Conservation (phyloP, 2,329 filamentous ascomycete genomes). For the Colletotrichum horii region DNA sequence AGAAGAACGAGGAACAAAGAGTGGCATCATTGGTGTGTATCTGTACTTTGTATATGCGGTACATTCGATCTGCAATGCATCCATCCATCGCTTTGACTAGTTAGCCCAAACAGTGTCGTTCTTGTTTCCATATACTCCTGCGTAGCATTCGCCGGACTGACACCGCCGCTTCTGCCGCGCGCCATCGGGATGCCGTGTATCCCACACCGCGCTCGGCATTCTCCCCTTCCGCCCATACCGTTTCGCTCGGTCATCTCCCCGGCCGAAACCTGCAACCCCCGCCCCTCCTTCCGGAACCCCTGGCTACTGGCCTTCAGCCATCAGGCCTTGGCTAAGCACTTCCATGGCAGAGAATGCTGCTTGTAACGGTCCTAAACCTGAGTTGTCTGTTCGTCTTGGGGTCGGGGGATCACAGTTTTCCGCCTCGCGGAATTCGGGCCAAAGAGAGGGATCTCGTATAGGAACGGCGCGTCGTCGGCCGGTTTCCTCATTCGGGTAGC, state of each 20-base stretch:
- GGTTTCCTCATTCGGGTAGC: background rate
- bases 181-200: background rate
- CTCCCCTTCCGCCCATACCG: background rate
- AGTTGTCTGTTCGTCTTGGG: background rate
- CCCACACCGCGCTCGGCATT: constrained; percentile 2
- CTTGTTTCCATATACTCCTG: background rate
- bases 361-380: background rate
- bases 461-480: background rate
- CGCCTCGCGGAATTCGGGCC: background rate
- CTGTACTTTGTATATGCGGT: background rate
- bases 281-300: background rate
- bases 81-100: background rate
- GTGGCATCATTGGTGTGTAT: background rate
- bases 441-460: background rate
- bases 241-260: constrained; percentile 7
- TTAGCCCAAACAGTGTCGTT: background rate
- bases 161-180: background rate
- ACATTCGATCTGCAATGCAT: background rate
- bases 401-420: background rate
- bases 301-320: background rate
- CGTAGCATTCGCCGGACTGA: background rate
- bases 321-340: background rate
- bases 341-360: background rate
- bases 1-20: background rate
- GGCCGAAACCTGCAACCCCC: background rate